phyloP scores from a whole-genome alignment of 768 basidiomycete species.

The Arthromyces matolae region DNA sequence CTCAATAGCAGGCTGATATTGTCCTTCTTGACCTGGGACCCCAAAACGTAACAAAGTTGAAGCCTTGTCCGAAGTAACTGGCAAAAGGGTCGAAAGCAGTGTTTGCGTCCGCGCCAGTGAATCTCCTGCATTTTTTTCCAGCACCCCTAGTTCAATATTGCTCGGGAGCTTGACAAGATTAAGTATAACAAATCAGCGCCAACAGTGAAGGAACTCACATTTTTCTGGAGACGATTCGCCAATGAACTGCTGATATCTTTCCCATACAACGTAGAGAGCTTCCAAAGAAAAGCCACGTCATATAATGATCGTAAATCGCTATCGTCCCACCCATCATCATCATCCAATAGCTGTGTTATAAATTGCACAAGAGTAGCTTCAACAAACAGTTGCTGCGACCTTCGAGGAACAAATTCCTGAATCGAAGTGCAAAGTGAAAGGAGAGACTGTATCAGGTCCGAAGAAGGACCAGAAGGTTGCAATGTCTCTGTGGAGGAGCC shows the following conservation, averaged over 20 bases:
- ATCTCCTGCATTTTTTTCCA: slow-evolving; percentile 30
- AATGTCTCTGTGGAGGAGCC: slow-evolving; percentile 3
- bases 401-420: slow-evolving; percentile 46
- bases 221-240: slow-evolving; percentile 22
- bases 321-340: slow-evolving; percentile 26
- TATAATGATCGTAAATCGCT: slow-evolving; percentile 29
- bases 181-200: not conserved
- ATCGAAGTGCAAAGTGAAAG: slow-evolving; percentile 49
- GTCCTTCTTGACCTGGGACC: slow-evolving; percentile 46
- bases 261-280: slow-evolving; percentile 36
- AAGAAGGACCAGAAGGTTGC: slow-evolving; percentile 42
- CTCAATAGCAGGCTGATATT: slow-evolving; percentile 56
- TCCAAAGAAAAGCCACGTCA: slow-evolving; percentile 50
- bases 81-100: slow-evolving; percentile 57
- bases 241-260: slow-evolving; percentile 22
- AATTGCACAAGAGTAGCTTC: slow-evolving; percentile 38
- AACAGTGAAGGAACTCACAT: slow-evolving; percentile 4
- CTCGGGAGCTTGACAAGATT: slow-evolving; percentile 13
- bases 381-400: slow-evolving; percentile 33
- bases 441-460: slow-evolving; percentile 51
- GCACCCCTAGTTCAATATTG: slow-evolving; percentile 7
- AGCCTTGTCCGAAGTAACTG: slow-evolving; percentile 36
- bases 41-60: slow-evolving; percentile 51
- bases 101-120: slow-evolving; percentile 56
- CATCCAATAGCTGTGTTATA: slow-evolving; percentile 31